Conservation (phyloP, 2,329 filamentous ascomycete species). For the Fonsecaea erecta region DNA sequence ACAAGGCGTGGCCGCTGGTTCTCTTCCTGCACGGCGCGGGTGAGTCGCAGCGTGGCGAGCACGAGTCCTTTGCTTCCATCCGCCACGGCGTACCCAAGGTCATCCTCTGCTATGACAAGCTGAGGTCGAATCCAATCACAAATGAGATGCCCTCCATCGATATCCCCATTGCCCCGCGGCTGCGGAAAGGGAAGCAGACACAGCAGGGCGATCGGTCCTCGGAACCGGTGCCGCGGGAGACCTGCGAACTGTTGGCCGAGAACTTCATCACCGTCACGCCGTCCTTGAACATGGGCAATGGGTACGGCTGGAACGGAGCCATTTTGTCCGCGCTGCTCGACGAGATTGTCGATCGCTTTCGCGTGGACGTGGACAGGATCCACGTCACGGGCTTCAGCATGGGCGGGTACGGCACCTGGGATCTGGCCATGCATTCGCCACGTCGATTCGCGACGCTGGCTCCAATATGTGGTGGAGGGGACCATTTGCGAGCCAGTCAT, state of each 20-base stretch:
- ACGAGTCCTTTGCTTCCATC: slow-evolving; percentile 27
- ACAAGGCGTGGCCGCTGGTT: slow-evolving; percentile 25
- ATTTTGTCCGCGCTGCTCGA: slow-evolving; percentile 29
- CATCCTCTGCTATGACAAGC: slow-evolving; percentile 32
- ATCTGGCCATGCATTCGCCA: slow-evolving; percentile 26
- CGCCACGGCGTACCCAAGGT: slow-evolving; percentile 30
- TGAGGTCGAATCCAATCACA: slow-evolving; percentile 22
- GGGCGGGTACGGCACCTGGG: slow-evolving; percentile 32
- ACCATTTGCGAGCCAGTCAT: slow-evolving; percentile 15
- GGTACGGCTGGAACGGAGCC: slow-evolving; percentile 30
- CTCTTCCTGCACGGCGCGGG: slow-evolving; percentile 32
- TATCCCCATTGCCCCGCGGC: slow-evolving; percentile 20
- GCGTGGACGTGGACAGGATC: slow-evolving; percentile 27
- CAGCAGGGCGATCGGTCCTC: slow-evolving; percentile 22
- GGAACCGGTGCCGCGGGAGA: slow-evolving; percentile 22
- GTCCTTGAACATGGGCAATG: slow-evolving; percentile 28
- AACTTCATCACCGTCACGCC: slow-evolving; percentile 32
- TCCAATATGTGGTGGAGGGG: slow-evolving; percentile 30
- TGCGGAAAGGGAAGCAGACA: slow-evolving; percentile 19
- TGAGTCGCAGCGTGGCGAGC: slow-evolving; percentile 22
- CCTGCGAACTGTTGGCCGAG: slow-evolving; percentile 25
- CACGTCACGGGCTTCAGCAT: slow-evolving; percentile 33
- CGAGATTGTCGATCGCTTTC: slow-evolving; percentile 29
- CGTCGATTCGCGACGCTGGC: slow-evolving; percentile 27
- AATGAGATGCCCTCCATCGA: slow-evolving; percentile 14